These are phyloP conservation scores for Aspergillus cavernicola DNA, from an alignment of 495 filamentous ascomycete species.

Conservation along the genomic window DNA sequence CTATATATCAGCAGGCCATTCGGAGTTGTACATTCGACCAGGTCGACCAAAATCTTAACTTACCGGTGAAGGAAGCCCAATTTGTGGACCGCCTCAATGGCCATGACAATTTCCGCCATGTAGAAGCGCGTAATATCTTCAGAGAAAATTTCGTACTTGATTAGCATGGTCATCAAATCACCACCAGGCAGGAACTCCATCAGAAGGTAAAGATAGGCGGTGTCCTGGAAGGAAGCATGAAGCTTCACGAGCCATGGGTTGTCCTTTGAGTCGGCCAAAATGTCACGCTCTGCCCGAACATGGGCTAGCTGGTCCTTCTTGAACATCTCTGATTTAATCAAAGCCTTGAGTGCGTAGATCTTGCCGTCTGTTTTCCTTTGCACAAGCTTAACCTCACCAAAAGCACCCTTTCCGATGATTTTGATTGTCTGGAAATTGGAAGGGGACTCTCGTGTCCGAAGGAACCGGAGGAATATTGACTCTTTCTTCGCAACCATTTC, in stretches of 20 bases:
- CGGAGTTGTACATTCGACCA: background rate
- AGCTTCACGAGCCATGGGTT: slow-evolving; percentile 99
- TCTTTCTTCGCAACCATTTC: slow-evolving; percentile 77
- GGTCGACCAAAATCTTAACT: slow-evolving; percentile 16
- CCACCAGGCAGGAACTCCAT: slow-evolving; percentile 99
- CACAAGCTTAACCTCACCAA: slow-evolving; percentile 96
- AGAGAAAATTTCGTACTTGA: slow-evolving; percentile 99
- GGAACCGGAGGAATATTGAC: slow-evolving; percentile 86
- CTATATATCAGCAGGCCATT: background rate
- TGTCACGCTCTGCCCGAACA: slow-evolving; percentile 95
- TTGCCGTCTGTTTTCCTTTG: slow-evolving; percentile 94
- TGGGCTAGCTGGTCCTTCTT: slow-evolving; percentile 99
- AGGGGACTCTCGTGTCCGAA: slow-evolving; percentile 86
- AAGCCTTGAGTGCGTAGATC: slow-evolving; percentile 96
- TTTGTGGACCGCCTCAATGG: slow-evolving; percentile 96
- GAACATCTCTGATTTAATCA: slow-evolving; percentile 99
- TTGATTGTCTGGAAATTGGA: slow-evolving; percentile 94
- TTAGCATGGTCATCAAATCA: slow-evolving; percentile 99
- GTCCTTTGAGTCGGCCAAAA: slow-evolving; percentile 90
- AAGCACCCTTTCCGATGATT: slow-evolving; percentile 98
- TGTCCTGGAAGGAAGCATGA: slow-evolving; percentile 95
- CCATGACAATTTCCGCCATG: slow-evolving; percentile 96
- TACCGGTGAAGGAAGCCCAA: slow-evolving; percentile 98
- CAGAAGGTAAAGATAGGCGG: slow-evolving; percentile 92
- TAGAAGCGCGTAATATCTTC: slow-evolving; percentile 99